Evolutionary conservation across 106 monocot species (phyloP).

Genomic region (Platanthera zijinensis): DNA sequence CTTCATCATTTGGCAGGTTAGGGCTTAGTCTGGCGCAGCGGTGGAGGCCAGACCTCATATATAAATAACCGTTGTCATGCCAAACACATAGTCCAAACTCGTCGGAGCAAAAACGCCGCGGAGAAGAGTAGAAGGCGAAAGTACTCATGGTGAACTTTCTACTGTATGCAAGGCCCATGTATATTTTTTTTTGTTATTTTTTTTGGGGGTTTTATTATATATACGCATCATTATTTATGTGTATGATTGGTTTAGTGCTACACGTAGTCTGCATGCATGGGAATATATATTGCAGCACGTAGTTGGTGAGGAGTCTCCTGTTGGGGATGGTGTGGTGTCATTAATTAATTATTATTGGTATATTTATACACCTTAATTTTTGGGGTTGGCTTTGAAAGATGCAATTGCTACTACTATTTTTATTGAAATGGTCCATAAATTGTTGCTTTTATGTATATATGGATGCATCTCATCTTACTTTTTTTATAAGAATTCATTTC

Average conservation of each 20-base stretch:
- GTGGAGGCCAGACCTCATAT: too few species aligned
- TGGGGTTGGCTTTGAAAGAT: background rate
- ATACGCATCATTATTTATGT: background rate
- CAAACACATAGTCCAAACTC: too few species aligned
- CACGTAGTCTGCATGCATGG: too few species aligned
- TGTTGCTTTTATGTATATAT: background rate
- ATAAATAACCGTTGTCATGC: too few species aligned
- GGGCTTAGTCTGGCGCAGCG: background rate
- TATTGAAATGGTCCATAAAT: background rate
- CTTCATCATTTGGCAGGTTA: conserved; percentile 32
- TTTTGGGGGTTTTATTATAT: background rate
- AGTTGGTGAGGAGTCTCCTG: background rate
- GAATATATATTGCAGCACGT: background rate
- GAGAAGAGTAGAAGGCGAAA: too few species aligned
- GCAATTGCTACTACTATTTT: background rate
- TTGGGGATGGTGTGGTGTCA: conserved; percentile 8
- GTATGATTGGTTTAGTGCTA: background rate
- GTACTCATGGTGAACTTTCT: too few species aligned
- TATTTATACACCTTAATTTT: conserved; percentile 1
- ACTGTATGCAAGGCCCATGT: too few species aligned
- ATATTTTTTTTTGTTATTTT: background rate
- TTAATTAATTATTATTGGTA: conserved; percentile 4
- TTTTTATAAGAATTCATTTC: too few species aligned
- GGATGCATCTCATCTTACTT: too few species aligned
- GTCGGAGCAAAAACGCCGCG: too few species aligned